Evolutionary conservation across 495 filamentous ascomycete species (phyloP).

Genomic region (Xylona heveae): DNA sequence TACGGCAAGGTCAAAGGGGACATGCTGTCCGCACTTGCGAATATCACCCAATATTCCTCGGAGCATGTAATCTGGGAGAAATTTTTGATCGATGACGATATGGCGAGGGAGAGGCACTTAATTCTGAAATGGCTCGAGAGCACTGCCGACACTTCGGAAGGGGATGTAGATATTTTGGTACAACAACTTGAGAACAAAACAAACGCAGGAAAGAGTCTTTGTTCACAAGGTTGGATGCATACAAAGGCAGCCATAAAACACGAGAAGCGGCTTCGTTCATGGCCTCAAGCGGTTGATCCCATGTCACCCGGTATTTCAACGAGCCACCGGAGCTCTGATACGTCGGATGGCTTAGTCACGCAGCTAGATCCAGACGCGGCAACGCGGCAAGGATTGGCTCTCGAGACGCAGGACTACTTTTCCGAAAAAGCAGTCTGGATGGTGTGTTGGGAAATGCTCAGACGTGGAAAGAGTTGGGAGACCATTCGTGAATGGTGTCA

Average conservation of each 20-base stretch:
- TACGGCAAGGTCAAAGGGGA: conserved; percentile 17
- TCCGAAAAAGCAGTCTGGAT: conserved; percentile 79
- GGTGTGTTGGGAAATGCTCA: conserved; percentile 70
- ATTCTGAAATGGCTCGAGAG: conserved; percentile 68
- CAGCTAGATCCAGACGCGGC: conserved; percentile 86
- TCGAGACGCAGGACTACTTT: conserved; percentile 63
- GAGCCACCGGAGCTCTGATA: conserved; percentile 31
- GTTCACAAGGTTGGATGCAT: conserved; percentile 77
- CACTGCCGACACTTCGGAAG: conserved; percentile 37
- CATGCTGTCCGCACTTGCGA: conserved; percentile 27
- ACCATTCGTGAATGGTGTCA: conserved; percentile 65
- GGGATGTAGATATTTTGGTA: conserved; percentile 54
- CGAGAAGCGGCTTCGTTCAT: conserved; percentile 52
- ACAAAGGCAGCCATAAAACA: conserved; percentile 78
- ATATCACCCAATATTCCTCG: conserved; percentile 32
- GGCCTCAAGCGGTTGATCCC: conserved; percentile 42
- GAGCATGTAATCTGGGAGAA: conserved; percentile 41
- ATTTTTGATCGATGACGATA: conserved; percentile 40
- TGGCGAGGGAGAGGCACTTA: conserved; percentile 51
- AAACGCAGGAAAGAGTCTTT: conserved; percentile 41
- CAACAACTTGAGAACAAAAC: conserved; percentile 38
- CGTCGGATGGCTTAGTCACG: conserved; percentile 49
- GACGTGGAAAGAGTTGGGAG: conserved; percentile 48
- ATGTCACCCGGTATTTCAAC: conserved; percentile 30
- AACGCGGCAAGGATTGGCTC: conserved; percentile 45